Evolutionary conservation across 345 rosid genomes (phyloP), one percentile per base, ranked within the genome.

Genomic region (Heritiera fomes): DNA sequence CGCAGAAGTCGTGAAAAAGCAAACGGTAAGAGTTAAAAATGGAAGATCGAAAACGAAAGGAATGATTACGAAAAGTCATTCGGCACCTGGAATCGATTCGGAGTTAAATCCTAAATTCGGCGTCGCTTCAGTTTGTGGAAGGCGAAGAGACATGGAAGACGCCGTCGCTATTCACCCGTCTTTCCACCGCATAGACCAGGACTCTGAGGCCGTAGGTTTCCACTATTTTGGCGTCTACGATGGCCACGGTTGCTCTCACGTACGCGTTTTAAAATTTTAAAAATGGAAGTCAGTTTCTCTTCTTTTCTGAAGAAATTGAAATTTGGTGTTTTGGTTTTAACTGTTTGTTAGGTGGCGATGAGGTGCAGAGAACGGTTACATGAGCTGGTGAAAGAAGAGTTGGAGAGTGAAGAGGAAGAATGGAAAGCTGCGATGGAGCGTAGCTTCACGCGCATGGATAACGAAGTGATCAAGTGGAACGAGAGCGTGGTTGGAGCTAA

Each of bases 111-210:
- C 92, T 2, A 90, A 87, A 80, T 93, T 81, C 82, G 98, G 98
- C 34, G 82, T 84, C 50, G 81, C 97, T 41, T 93, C 95, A 0
- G 92, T 91, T 3, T 91, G 98, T 68, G 98, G 98, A 8, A 84
- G 97, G 72, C 85, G 98, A 65, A 84, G 97, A 82, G 97, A 90
- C 38, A 95, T 95, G 98, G 98, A 95, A 75, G 98, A 95, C 73
- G 87, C 95, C 8, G 94, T 93, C 4, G 84, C 93, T 40, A 60
- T 86, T 69, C 85, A 82, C 32, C 95, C 95, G 0, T 91, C 72
- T 13, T 89, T 94, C 68, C 81, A 56, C 60, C 78, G 80, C 55
- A 75, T 61, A 17, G 78, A 77, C 38, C 58, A 62, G 1, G 87
- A 75, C n/a, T 60, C 2, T 79, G 82, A 79, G 23, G 30, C 77